phyloP scores from a whole-genome alignment of 2,329 filamentous ascomycete genomes.

The Sordariomycetes sp. region DNA sequence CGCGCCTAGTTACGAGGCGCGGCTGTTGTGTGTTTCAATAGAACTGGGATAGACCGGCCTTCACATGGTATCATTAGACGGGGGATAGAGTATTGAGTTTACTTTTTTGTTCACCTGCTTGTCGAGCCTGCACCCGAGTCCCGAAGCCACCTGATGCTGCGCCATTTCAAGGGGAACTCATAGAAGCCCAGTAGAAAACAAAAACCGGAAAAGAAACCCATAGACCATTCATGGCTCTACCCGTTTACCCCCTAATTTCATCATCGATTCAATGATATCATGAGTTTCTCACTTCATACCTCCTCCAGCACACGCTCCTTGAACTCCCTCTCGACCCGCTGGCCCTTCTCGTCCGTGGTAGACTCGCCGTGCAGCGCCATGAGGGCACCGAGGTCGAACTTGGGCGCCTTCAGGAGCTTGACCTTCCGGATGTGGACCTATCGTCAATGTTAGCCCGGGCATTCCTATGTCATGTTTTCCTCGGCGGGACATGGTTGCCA shows the following conservation, averaged over 20 bases:
- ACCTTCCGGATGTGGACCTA: slow-evolving; percentile 99
- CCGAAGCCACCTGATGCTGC: slow-evolving; percentile 31
- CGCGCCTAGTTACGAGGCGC: neutral
- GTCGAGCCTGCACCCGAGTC: slow-evolving; percentile 21
- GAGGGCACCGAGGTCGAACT: slow-evolving; percentile 96
- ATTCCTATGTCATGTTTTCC: neutral
- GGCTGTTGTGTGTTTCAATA: neutral
- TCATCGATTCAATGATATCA: slow-evolving; percentile 6
- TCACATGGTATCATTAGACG: neutral
- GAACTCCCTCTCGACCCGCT: slow-evolving; percentile 99
- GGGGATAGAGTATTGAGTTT: neutral
- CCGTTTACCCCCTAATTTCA: neutral
- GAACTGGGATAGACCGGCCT: neutral
- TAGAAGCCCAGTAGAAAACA: slow-evolving; percentile 12
- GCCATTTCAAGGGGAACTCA: slow-evolving; percentile 32
- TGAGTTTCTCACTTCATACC: slow-evolving; percentile 59
- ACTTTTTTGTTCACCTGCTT: slow-evolving; percentile 1
- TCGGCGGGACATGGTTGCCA: slow-evolving; percentile 20
- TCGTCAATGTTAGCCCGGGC: neutral
- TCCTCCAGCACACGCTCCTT: slow-evolving; percentile 93
- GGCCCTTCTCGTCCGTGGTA: slow-evolving; percentile 86
- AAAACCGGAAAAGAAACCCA: slow-evolving; percentile 2
- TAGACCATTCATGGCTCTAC: neutral
- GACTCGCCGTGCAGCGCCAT: slow-evolving; percentile 98
- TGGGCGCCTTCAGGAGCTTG: slow-evolving; percentile 96